phyloP scores from a whole-genome alignment of 352 stramenopile species.

The Discostella stelligera region DNA sequence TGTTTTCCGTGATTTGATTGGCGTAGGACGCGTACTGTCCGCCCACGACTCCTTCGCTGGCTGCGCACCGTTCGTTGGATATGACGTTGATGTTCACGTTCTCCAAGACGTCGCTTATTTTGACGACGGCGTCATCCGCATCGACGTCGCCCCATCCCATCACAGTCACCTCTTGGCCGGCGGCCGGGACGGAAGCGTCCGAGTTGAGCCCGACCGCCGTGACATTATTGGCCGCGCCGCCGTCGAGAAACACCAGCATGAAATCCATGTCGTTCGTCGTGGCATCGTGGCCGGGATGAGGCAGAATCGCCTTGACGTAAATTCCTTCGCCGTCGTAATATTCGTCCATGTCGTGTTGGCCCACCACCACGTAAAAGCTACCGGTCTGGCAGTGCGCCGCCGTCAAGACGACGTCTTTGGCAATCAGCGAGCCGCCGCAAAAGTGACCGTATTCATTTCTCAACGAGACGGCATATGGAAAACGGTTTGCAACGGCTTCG shows the following conservation, averaged over 20 bases:
- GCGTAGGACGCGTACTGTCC: slow-evolving; percentile 33
- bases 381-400: not conserved
- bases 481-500: not conserved
- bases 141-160: slow-evolving; percentile 47
- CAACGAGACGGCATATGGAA: slow-evolving; percentile 1
- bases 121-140: not conserved
- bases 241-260: slow-evolving; percentile 57
- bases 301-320: not conserved
- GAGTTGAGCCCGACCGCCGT: slow-evolving; percentile 24
- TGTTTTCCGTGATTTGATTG: slow-evolving; percentile 40
- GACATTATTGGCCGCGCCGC: slow-evolving; percentile 16
- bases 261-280: slow-evolving; percentile 34
- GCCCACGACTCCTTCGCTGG: slow-evolving; percentile 17
- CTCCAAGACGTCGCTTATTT: slow-evolving; percentile 21
- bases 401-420: slow-evolving; percentile 4
- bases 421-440: slow-evolving; percentile 8
- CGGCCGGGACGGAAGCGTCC: slow-evolving; percentile 15
- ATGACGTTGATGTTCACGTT: slow-evolving; percentile 40
- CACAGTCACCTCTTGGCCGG: slow-evolving; percentile 24
- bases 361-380: not conserved
- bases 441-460: not conserved
- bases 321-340: not conserved
- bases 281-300: slow-evolving; percentile 4
- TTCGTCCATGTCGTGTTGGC: not conserved
- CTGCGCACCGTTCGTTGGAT: slow-evolving; percentile 41